A percentile compares a stretch with the other conserved stretches of the same genome.
Evolutionary conservation across 495 filamentous ascomycete species (phyloP).

Genomic region (Penicillium macrosclerotiorum): DNA sequence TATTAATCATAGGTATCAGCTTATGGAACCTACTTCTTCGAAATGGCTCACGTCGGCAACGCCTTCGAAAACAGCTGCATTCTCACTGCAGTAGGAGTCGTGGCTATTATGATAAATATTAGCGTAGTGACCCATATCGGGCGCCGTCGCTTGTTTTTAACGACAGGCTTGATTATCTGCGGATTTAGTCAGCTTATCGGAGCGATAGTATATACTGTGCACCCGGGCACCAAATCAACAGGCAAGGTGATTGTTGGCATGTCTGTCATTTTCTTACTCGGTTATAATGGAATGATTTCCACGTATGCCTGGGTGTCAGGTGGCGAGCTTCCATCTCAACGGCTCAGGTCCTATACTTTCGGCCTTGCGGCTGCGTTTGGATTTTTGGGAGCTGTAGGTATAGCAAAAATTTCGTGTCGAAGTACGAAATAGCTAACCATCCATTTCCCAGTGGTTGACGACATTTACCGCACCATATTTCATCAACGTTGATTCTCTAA

Average conservation of each 20-base stretch:
- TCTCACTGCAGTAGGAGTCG: conserved; percentile 52
- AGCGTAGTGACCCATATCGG: conserved; percentile 53
- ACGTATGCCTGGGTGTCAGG: conserved; percentile 61
- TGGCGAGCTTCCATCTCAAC: conserved; percentile 50
- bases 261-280: conserved; percentile 55
- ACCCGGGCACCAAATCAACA: conserved; percentile 30
- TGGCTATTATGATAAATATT: conserved; percentile 56
- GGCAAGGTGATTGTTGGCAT: conserved; percentile 54
- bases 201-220: conserved; percentile 51
- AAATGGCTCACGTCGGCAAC: conserved; percentile 58
- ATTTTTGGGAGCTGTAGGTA: conserved; percentile 32
- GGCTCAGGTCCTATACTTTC: conserved; percentile 52
- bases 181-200: conserved; percentile 53
- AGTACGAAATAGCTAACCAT: background rate
- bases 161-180: conserved; percentile 50
- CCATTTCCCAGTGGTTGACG: conserved; percentile 48
- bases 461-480: conserved; percentile 65
- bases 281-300: conserved; percentile 45
- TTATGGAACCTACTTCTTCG: conserved; percentile 65
- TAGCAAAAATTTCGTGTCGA: background rate
- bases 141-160: conserved; percentile 52
- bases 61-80: conserved; percentile 60
- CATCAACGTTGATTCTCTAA: conserved; percentile 55
- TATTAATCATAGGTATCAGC: conserved; percentile 19
- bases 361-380: conserved; percentile 50